Evolutionary conservation across 331 rosid species (phyloP).

Genomic region (Quercus lobata): DNA sequence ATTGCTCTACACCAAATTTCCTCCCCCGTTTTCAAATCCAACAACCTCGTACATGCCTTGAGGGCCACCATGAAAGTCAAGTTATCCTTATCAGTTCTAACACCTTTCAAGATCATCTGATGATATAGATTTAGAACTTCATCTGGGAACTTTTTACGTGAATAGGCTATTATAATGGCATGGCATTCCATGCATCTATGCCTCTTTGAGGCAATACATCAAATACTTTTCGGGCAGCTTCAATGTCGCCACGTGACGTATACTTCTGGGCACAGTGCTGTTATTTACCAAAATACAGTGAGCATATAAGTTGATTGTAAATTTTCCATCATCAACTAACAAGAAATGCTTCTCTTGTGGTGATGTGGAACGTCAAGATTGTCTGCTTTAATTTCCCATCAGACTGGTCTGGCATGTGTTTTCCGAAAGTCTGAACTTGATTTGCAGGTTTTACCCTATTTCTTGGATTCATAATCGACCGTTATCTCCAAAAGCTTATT

Average conservation of each 20-base stretch:
- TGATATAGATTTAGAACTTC: no score
- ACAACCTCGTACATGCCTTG: no score
- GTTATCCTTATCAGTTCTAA: no score
- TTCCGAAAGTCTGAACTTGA: slow-evolving; percentile 12
- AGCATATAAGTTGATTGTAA: background rate
- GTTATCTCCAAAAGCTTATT: slow-evolving; percentile 56
- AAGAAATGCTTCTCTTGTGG: background rate
- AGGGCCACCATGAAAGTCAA: no score
- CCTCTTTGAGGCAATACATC: background rate
- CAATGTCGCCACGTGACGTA: background rate
- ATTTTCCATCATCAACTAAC: background rate
- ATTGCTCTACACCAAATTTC: no score
- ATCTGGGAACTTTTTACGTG: no score
- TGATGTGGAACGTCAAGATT: background rate
- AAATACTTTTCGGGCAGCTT: no score
- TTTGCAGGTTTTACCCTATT: slow-evolving; percentile 76
- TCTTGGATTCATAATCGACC: slow-evolving; percentile 79
- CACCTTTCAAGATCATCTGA: no score
- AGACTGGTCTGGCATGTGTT: background rate
- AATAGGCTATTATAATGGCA: no score
- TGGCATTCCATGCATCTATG: no score
- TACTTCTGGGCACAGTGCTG: background rate
- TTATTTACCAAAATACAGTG: background rate
- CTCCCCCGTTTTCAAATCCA: no score
- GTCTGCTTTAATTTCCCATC: background rate